These are phyloP conservation scores for Citrus australasica DNA, from an alignment of 345 rosid genomes.

Conservation along the genomic window DNA sequence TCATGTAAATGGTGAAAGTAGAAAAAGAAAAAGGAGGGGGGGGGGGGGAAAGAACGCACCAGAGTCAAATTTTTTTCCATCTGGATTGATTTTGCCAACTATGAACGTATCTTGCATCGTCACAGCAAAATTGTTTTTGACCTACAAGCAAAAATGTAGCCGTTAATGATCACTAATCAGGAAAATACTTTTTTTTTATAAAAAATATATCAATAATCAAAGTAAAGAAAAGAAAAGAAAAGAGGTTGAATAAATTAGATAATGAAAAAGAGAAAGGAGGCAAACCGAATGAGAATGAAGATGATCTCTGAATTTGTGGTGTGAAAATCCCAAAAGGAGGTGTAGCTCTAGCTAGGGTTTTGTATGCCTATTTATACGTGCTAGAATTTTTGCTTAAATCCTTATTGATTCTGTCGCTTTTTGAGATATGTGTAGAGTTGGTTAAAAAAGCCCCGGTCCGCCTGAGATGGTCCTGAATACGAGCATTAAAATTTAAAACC, in stretches of 20 bases:
- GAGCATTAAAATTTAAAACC: no score
- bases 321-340: no score
- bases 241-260: no score
- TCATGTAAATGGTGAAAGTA: no score
- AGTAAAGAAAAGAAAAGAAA: neutral
- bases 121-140: neutral
- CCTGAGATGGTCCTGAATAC: rapidly evolving
- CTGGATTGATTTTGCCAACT: slow-evolving; percentile 56
- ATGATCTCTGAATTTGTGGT: no score
- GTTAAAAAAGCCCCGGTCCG: rapidly evolving
- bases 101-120: slow-evolving; percentile 58
- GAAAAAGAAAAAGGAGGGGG: neutral
- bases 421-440: no score
- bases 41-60: slow-evolving; percentile 23
- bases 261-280: no score
- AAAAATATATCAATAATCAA: neutral
- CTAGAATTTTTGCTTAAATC: no score
- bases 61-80: slow-evolving; percentile 82
- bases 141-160: neutral
- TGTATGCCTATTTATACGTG: no score
- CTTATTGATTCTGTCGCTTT: no score
- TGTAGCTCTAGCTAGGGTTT: no score
- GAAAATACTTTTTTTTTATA: neutral
- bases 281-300: no score
- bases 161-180: neutral